Evolutionary conservation across 192 early-diverging fungal species (phyloP).

Genomic region (Glomus cerebriforme): DNA sequence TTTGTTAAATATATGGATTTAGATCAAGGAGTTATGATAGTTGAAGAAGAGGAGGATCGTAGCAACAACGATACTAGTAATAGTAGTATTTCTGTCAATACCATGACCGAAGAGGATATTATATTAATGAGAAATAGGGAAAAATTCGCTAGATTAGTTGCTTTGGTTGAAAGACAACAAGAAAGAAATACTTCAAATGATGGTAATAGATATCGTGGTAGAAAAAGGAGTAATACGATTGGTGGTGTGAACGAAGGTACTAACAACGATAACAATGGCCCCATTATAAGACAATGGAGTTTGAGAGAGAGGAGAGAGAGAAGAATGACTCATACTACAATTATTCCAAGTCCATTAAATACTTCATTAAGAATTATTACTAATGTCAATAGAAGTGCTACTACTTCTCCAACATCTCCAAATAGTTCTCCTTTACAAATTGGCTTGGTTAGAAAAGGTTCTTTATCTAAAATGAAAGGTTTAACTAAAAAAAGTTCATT

Average conservation of each 20-base stretch:
- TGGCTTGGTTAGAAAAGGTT: neutral
- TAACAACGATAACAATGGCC: neutral
- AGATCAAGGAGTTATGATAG: neutral
- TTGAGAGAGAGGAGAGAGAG: neutral
- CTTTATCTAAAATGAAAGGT: no score
- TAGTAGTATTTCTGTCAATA: neutral
- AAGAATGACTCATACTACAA: neutral
- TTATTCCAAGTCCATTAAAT: neutral
- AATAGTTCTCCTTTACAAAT: neutral
- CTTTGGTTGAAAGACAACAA: neutral
- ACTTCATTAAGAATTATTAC: no score
- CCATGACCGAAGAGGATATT: neutral
- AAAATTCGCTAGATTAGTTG: neutral
- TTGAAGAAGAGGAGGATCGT: neutral
- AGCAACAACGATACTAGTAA: no score
- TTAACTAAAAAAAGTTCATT: no score
- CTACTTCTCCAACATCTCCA: neutral
- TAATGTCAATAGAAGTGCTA: no score
- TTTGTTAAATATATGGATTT: neutral
- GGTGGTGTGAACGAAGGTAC: neutral
- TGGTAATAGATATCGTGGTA: neutral
- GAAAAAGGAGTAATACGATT: neutral
- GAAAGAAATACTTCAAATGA: neutral
- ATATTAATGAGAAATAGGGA: neutral
- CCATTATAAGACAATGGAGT: neutral